These are phyloP conservation scores for Globisporangium mamillatum DNA, from an alignment of 352 stramenopile genomes.

Conservation along the genomic window DNA sequence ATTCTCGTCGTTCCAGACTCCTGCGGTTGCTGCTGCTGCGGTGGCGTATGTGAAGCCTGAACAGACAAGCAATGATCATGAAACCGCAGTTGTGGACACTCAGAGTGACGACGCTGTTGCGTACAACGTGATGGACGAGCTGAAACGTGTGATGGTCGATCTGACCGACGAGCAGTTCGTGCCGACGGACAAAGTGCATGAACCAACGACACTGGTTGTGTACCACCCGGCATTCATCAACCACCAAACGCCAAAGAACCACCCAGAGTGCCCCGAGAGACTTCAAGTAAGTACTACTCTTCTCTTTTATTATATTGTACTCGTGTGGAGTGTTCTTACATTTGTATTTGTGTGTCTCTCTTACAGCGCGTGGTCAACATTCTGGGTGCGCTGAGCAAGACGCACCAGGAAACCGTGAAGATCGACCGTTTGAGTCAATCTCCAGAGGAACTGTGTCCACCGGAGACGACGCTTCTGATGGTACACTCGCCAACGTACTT, in stretches of 20 bases:
- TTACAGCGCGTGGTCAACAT: slow-evolving; percentile 69
- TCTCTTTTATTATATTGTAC: slow-evolving; percentile 2
- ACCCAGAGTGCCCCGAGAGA: slow-evolving; percentile 80
- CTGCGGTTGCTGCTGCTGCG: slow-evolving; percentile 5
- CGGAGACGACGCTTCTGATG: slow-evolving; percentile 72
- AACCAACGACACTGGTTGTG: slow-evolving; percentile 67
- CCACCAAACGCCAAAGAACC: slow-evolving; percentile 80
- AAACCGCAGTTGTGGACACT: slow-evolving; percentile 10
- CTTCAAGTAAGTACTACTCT: slow-evolving; percentile 54
- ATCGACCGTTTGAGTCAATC: slow-evolving; percentile 64
- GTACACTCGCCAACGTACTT: slow-evolving; percentile 85
- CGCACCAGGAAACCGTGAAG: slow-evolving; percentile 61
- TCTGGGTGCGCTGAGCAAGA: slow-evolving; percentile 56
- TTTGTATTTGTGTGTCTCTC: background rate
- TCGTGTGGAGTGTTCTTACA: background rate
- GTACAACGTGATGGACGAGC: slow-evolving; percentile 57
- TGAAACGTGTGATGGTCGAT: slow-evolving; percentile 79
- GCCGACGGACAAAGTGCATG: slow-evolving; percentile 14
- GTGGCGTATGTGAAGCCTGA: slow-evolving; percentile 33
- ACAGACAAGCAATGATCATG: background rate
- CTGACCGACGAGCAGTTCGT: slow-evolving; percentile 60
- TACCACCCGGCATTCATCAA: slow-evolving; percentile 84
- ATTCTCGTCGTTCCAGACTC: slow-evolving; percentile 26
- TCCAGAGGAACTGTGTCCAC: slow-evolving; percentile 69
- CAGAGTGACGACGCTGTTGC: slow-evolving; percentile 5